Conservation (phyloP, 148 eudicot genomes). For the Vaccinium darrowii region DNA sequence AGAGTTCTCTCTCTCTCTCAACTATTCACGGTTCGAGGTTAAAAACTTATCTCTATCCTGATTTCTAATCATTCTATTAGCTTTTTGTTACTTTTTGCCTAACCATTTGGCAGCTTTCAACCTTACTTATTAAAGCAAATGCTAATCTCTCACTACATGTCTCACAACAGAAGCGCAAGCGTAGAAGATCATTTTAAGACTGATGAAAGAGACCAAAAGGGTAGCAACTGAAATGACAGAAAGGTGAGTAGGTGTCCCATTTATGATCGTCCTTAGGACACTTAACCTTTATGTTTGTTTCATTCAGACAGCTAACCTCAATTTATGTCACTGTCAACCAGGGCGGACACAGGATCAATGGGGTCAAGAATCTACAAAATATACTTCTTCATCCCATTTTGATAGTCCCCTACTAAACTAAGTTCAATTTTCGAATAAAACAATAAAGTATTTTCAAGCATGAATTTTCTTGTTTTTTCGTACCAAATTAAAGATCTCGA, state of each 20-base stretch:
- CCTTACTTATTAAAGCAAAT: background rate
- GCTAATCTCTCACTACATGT: background rate
- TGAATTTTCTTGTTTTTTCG: too few relatives aligned
- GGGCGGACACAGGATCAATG: too few relatives aligned
- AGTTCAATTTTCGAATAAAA: too few relatives aligned
- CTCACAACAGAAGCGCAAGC: constrained; percentile 4
- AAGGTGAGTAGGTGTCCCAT: background rate
- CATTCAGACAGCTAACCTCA: background rate
- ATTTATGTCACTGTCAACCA: background rate
- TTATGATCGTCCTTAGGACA: background rate
- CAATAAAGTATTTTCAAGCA: too few relatives aligned
- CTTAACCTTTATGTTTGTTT: background rate
- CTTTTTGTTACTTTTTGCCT: constrained; percentile 19
- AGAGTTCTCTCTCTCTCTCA: background rate
- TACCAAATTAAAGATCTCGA: too few relatives aligned
- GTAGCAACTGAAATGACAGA: background rate
- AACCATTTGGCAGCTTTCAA: constrained; percentile 22
- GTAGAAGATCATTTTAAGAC: background rate
- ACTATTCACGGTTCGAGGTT: background rate
- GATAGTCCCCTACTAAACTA: too few relatives aligned
- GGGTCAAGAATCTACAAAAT: too few relatives aligned
- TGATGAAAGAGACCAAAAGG: background rate
- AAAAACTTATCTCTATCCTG: constrained; percentile 6
- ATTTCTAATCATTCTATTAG: constrained; percentile 4
- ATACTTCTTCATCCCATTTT: too few relatives aligned